Percentiles rank a stretch among this genome's conserved stretches.
Evolutionary conservation across 352 stramenopile genomes (phyloP).

Genomic region (Phytopythium helicoides): DNA sequence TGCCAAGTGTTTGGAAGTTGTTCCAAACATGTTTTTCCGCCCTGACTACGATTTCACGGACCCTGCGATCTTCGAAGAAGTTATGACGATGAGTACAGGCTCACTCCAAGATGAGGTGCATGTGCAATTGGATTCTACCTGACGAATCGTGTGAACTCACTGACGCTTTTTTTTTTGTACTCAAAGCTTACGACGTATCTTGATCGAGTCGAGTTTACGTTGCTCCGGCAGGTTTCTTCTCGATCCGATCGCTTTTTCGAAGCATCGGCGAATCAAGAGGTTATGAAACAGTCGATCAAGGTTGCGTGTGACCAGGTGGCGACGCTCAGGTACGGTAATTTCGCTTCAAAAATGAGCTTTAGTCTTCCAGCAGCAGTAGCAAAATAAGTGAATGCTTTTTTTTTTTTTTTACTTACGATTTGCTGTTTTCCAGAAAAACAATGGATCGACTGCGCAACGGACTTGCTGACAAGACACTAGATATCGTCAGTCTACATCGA

Average conservation of each 20-base stretch:
- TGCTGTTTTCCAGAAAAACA: slow-evolving; percentile 41
- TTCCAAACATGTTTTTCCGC: slow-evolving; percentile 82
- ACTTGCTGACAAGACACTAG: slow-evolving; percentile 80
- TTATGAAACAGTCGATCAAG: slow-evolving; percentile 82
- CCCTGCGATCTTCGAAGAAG: slow-evolving; percentile 72
- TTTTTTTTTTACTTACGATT: neutral
- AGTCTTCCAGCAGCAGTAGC: neutral
- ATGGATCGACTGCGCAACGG: slow-evolving; percentile 82
- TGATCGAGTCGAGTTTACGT: slow-evolving; percentile 82
- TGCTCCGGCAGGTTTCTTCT: slow-evolving; percentile 82
- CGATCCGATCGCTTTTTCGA: slow-evolving; percentile 86
- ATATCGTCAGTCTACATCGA: slow-evolving; percentile 85
- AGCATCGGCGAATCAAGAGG: slow-evolving; percentile 78
- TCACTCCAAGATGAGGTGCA: slow-evolving; percentile 68
- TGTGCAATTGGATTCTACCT: neutral
- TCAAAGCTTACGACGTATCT: slow-evolving; percentile 71
- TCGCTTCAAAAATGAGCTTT: too few species aligned
- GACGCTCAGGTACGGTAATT: slow-evolving; percentile 52
- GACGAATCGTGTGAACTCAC: slow-evolving; percentile 5
- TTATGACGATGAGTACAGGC: slow-evolving; percentile 65
- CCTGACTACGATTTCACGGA: slow-evolving; percentile 76
- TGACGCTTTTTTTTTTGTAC: neutral
- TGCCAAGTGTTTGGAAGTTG: slow-evolving; percentile 65
- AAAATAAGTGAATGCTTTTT: too few species aligned
- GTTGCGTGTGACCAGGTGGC: slow-evolving; percentile 80